Conservation (phyloP, 2,329 filamentous ascomycete genomes). For the Sphaerulina musiva region DNA sequence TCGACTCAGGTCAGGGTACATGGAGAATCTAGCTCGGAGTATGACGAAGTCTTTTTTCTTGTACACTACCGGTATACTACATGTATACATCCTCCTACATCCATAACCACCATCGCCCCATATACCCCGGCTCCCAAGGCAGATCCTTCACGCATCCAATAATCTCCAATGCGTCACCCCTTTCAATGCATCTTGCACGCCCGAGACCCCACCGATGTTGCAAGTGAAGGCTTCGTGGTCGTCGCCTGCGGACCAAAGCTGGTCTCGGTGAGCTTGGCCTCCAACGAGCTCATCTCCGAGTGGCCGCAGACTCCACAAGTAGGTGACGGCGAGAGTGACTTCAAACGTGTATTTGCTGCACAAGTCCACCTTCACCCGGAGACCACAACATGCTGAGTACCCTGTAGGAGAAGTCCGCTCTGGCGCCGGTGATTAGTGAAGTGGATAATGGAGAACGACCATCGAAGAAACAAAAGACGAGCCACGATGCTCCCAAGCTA, state of each 20-base stretch:
- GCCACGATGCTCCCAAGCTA: conserved; percentile 32
- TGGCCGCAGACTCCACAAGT: conserved; percentile 46
- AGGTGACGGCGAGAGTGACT: neutral
- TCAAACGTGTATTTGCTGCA: no score
- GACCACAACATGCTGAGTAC: neutral
- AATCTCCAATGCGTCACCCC: conserved; percentile 33
- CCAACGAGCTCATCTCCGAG: conserved; percentile 53
- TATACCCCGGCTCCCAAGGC: no score
- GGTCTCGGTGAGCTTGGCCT: conserved; percentile 57
- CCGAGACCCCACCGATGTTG: conserved; percentile 7
- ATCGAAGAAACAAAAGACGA: conserved; percentile 30
- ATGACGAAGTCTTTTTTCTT: neutral
- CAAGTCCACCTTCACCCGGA: neutral
- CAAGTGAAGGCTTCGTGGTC: conserved; percentile 51
- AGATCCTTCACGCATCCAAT: no score
- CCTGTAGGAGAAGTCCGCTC: neutral
- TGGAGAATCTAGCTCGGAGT: neutral
- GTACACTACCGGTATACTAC: neutral
- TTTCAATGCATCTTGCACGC: conserved; percentile 37
- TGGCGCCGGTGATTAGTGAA: conserved; percentile 7
- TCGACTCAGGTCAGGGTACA: no score
- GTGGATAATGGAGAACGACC: conserved; percentile 22
- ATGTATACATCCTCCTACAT: no score
- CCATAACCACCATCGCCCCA: no score
- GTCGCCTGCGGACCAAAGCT: conserved; percentile 68